Base-by-base conservation (phyloP, 768 basidiomycete genomes). In the Pleurotus ostreatus region DNA sequence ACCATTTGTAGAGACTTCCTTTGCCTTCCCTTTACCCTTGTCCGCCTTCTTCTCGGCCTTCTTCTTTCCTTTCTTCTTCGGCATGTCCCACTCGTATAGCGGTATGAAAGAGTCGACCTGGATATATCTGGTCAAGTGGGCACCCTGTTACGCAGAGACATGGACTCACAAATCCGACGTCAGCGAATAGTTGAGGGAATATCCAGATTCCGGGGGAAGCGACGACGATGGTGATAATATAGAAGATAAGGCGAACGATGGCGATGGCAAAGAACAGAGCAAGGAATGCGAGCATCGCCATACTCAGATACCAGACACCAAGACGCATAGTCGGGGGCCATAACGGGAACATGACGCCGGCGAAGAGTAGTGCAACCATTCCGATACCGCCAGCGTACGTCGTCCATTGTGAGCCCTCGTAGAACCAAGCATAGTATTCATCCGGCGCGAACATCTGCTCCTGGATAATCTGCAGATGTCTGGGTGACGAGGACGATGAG, bases 61-160 rank as follows among this genome's bases (percentile, higher is more conserved):
- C 46, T 62, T 45, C 12, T 20, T 49, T 60, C 78, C 77, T 58
- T 34, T 34, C 30, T 84, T 83, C 57, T 84, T 81, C 74, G 87
- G 87, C 46, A 92, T 59, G 66, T 98, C 95, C 94, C 95, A 99
- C 63, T 93, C 96, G 91, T 93, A 99, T 16, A 91, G 70, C 18
- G 97, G 97, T 62, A 96, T 90, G 73, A 98, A 99, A 1, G 94
- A 97, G 46, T 98, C 97, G 56, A 99, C 84, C 96, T 98, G 63
- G 15, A 43, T 11, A 9, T 4, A 43, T 22, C n/a, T 39, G 30
- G 49, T 40, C 5, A 38, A 11, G 9, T 30, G 11, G 30, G 8
- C 30, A 9, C 30, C 25, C 16, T 6, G 13, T 34, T 25, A 25
- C 2, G 11, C 7, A 40, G 22, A 49, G 38, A 20, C 34, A 30